Evolutionary conservation across 2,329 filamentous ascomycete species (phyloP).

Genomic region (Endothia cerciana): DNA sequence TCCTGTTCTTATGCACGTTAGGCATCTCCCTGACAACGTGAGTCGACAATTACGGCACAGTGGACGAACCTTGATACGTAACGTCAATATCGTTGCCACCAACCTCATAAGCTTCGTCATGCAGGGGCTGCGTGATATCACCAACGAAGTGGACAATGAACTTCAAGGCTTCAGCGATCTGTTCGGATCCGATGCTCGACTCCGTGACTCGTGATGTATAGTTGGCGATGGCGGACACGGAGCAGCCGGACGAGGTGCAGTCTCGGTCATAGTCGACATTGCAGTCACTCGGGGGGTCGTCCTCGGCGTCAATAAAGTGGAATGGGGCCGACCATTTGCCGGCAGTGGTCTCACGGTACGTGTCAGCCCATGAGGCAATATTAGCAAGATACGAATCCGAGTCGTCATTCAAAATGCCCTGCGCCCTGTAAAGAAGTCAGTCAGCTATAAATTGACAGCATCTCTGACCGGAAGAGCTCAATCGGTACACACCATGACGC

Average conservation of each 20-base stretch:
- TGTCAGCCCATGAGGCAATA: conserved; percentile 55
- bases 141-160: conserved; percentile 54
- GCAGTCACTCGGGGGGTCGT: conserved; percentile 52
- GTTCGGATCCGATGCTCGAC: conserved; percentile 28
- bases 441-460: too few species aligned
- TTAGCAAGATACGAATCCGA: conserved; percentile 41
- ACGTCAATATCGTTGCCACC: conserved; percentile 64
- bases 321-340: conserved; percentile 50
- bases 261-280: conserved; percentile 48
- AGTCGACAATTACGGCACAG: neutral
- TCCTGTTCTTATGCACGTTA: conserved; percentile 29
- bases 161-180: conserved; percentile 44
- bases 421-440: conserved; percentile 32
- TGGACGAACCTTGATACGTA: conserved; percentile 45
- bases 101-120: conserved; percentile 54
- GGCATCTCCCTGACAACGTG: neutral
- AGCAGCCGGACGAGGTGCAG: conserved; percentile 49
- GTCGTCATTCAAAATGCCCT: conserved; percentile 39
- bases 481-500: conserved; percentile 31
- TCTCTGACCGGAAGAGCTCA: neutral
- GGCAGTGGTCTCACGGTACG: conserved; percentile 48
- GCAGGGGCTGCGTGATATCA: conserved; percentile 60
- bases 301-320: conserved; percentile 60
- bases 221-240: conserved; percentile 49
- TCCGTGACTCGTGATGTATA: conserved; percentile 35